Evolutionary conservation across 148 eudicot genomes (phyloP), one percentile per base, ranked within the genome.

Genomic region (Rhododendron molle): DNA sequence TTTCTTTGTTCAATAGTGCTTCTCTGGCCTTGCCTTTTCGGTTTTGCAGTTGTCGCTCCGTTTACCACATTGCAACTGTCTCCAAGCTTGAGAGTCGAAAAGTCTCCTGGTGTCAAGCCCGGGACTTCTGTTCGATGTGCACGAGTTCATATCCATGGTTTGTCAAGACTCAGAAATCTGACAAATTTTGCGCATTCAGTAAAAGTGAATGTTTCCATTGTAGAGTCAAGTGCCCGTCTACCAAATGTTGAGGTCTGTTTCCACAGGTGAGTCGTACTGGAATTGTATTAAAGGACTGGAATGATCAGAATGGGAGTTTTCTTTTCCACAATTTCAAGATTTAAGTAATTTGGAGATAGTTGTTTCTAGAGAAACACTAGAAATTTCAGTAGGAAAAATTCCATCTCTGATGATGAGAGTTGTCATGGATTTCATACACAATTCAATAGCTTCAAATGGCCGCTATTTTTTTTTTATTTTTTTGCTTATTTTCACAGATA

Each of bases 201-300:
- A 47, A 89, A 90, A 81, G 92, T 96, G 65, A 95, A 92, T 65
- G 96, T 93, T 72, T 85, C 95, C 58, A 74, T 74, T 65, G 83
- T 87, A 36, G 89, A 86, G 84, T 88, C 92, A 85, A 90, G 89
- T 89, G 86, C 86, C 38, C 92, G 85, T 62, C 86, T 78, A 34
- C 93, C 95, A 81, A 90, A 83, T 80, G 86, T 92, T 56, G 93
- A 94, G 84, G 87, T 95, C 83, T 97, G 98, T 89, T 97, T 97
- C 91, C 99, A 95, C 62, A 92, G 98, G 99, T 95, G 85, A 91
- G 91, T 87, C 38, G 23, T 6, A 74, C 50, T 65, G 34, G 28
- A 36, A 16, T 60, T 12, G 23, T 67, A 71, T 56, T 34, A 6
- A 79, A 38, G 13, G 9, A 82, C 28, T 73, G 52, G 38, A 65